A percentile compares a stretch with the other conserved stretches of the same genome.
These are phyloP conservation scores for Tuber indicum DNA, from an alignment of 495 filamentous ascomycete genomes.

Conservation along the genomic window DNA sequence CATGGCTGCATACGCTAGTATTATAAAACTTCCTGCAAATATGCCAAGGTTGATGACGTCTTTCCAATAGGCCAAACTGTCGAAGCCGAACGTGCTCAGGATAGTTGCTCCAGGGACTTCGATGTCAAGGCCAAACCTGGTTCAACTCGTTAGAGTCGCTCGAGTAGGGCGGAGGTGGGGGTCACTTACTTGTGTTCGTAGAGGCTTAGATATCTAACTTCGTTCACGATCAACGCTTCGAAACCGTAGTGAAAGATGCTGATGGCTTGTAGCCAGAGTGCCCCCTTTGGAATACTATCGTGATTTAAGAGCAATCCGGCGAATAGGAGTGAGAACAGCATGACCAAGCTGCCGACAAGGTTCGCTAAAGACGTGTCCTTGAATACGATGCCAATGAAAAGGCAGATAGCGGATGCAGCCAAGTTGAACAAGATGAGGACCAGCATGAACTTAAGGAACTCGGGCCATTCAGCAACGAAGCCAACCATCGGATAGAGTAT, in stretches of 20 bases:
- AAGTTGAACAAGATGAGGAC: conserved; percentile 94
- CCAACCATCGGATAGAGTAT: conserved; percentile 99
- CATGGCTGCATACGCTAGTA: conserved; percentile 88
- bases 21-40: conserved; percentile 74
- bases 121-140: conserved; percentile 69
- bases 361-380: conserved; percentile 89
- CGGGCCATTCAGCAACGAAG: conserved; percentile 70
- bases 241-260: conserved; percentile 99
- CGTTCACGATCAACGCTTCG: conserved; percentile 91
- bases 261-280: conserved; percentile 86
- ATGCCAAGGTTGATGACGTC: conserved; percentile 76
- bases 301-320: conserved; percentile 90
- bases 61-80: conserved; percentile 72
- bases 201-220: conserved; percentile 83
- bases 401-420: conserved; percentile 81
- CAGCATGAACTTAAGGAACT: conserved; percentile 87
- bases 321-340: conserved; percentile 95
- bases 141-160: conserved; percentile 22
- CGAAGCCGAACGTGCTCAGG: conserved; percentile 85
- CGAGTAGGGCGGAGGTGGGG: background rate
- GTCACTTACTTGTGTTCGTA: conserved; percentile 73
- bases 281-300: conserved; percentile 74
- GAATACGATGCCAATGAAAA: conserved; percentile 95
- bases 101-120: conserved; percentile 93
- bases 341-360: conserved; percentile 87